These are phyloP conservation scores for Pelargonium citronellum DNA, from an alignment of 441 rosid species.

Conservation along the genomic window DNA sequence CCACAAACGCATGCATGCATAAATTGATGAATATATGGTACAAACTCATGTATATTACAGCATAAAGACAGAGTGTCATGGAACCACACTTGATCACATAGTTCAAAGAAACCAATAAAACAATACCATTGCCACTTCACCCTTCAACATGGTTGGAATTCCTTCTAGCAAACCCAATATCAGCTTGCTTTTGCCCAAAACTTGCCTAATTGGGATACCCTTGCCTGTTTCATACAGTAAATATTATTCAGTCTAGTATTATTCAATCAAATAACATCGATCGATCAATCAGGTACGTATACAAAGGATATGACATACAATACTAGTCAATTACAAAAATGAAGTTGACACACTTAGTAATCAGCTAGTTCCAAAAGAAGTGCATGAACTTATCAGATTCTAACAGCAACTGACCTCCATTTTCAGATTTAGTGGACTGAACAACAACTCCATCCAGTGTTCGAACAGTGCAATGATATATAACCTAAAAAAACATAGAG, in stretches of 20 bases:
- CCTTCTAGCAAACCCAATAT: slow-evolving; percentile 84
- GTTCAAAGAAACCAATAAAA: slow-evolving; percentile 10
- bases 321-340: not conserved
- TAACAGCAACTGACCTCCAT: slow-evolving; percentile 55
- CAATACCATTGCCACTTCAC: slow-evolving; percentile 89
- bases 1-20: not conserved
- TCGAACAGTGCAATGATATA: slow-evolving; percentile 77
- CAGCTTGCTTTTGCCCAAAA: slow-evolving; percentile 89
- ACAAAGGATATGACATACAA: not conserved
- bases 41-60: not conserved
- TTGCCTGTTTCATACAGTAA: slow-evolving; percentile 48
- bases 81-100: not conserved
- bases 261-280: slow-evolving; percentile 14
- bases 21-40: not conserved
- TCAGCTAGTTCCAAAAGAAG: not conserved
- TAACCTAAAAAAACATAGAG: slow-evolving; percentile 40
- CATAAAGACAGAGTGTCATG: not conserved
- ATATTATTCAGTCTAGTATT: slow-evolving; percentile 13
- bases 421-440: slow-evolving; percentile 62
- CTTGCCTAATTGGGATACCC: slow-evolving; percentile 63
- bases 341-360: not conserved
- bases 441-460: slow-evolving; percentile 81
- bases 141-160: slow-evolving; percentile 85
- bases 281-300: not conserved
- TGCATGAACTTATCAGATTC: not conserved